A percentile compares a stretch with the other conserved stretches of the same genome.
These are phyloP conservation scores for Scedosporium apiospermum DNA, from an alignment of 2,329 filamentous ascomycete species.

Conservation along the genomic window DNA sequence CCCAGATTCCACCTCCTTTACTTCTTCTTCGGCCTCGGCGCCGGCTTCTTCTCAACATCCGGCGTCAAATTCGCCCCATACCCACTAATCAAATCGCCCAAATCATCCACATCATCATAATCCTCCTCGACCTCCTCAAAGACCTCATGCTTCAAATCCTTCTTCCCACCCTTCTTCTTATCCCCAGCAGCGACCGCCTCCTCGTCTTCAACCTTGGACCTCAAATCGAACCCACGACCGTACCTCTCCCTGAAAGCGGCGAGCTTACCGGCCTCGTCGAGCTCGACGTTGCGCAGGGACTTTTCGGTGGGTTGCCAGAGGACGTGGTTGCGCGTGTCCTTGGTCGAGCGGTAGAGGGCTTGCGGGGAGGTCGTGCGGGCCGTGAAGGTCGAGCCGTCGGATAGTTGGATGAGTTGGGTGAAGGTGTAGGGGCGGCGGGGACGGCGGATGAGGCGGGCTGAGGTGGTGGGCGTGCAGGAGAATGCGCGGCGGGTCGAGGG, in stretches of 20 bases:
- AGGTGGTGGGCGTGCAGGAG: conserved; percentile 22
- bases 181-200: conserved; percentile 16
- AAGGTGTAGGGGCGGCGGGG: conserved; percentile 93
- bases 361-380: conserved; percentile 66
- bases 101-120: conserved; percentile 17
- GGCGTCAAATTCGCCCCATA: conserved; percentile 23
- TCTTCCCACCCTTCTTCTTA: conserved; percentile 9
- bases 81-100: conserved; percentile 42
- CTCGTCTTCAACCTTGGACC: conserved; percentile 17
- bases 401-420: conserved; percentile 90
- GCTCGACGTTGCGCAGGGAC: conserved; percentile 77
- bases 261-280: conserved; percentile 87
- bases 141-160: conserved; percentile 13
- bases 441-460: conserved; percentile 76
- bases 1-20: conserved; percentile 11
- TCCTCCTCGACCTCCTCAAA: conserved; percentile 16
- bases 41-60: conserved; percentile 21
- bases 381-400: conserved; percentile 79
- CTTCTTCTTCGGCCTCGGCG: conserved; percentile 30
- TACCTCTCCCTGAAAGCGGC: conserved; percentile 79
- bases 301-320: conserved; percentile 84
- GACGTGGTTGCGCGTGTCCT: conserved; percentile 82
- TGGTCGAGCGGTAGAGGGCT: conserved; percentile 49
- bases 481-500: conserved; percentile 14
- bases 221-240: conserved; percentile 71